A percentile compares a stretch with the other conserved stretches of the same genome.
phyloP scores from a whole-genome alignment of 2,329 filamentous ascomycete genomes.

The Diaporthe destruens region DNA sequence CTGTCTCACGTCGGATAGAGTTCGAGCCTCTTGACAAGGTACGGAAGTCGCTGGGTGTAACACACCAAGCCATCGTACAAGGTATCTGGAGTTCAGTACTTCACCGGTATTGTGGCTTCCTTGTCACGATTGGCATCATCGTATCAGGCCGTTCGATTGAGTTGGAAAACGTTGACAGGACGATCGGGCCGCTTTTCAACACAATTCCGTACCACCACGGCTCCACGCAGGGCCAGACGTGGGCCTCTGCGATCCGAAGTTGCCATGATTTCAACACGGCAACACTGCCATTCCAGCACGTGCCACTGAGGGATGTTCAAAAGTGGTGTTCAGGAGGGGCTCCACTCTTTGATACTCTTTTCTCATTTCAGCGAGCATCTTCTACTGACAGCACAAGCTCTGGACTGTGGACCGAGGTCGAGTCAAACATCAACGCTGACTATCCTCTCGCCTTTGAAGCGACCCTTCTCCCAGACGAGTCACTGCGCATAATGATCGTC shows the following conservation, averaged over 20 bases:
- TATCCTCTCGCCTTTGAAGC: slow-evolving; percentile 85
- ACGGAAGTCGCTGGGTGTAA: slow-evolving; percentile 74
- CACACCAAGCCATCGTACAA: slow-evolving; percentile 83
- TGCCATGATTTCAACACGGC: slow-evolving; percentile 80
- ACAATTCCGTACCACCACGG: slow-evolving; percentile 79
- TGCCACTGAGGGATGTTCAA: slow-evolving; percentile 81
- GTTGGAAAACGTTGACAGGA: slow-evolving; percentile 72
- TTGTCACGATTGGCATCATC: slow-evolving; percentile 77
- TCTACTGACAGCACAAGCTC: slow-evolving; percentile 45
- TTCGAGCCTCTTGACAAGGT: slow-evolving; percentile 62
- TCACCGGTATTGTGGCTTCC: slow-evolving; percentile 59
- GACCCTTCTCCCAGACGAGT: slow-evolving; percentile 62
- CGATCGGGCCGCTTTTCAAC: slow-evolving; percentile 90
- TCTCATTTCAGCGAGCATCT: slow-evolving; percentile 78
- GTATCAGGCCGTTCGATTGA: slow-evolving; percentile 83
- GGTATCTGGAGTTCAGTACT: slow-evolving; percentile 79
- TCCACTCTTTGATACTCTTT: slow-evolving; percentile 82
- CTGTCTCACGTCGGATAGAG: slow-evolving; percentile 49
- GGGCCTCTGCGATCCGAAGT: slow-evolving; percentile 69
- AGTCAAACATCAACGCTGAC: slow-evolving; percentile 67
- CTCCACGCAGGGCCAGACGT: slow-evolving; percentile 61
- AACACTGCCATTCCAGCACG: slow-evolving; percentile 80
- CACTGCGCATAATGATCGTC: slow-evolving; percentile 70
- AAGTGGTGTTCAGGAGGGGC: slow-evolving; percentile 78
- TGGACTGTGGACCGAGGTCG: slow-evolving; percentile 66